Percentiles rank a stretch among this genome's conserved stretches.
Evolutionary conservation across 2,329 filamentous ascomycete genomes (phyloP).

Genomic region (Hirsutella minnesotensis): DNA sequence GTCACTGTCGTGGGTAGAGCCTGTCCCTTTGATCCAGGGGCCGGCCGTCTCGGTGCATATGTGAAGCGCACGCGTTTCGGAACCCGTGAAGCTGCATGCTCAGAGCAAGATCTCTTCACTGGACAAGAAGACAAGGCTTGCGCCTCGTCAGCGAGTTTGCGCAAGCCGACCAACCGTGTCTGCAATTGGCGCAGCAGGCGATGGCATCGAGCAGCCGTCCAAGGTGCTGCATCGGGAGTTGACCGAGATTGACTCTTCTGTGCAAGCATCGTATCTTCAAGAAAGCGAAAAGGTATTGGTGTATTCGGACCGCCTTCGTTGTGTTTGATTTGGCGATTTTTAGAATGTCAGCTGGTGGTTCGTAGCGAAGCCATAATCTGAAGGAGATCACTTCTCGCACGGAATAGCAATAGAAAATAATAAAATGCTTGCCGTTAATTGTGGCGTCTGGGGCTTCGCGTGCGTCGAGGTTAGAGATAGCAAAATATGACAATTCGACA

Average conservation of each 20-base stretch:
- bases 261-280: background rate
- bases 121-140: slow-evolving; percentile 3
- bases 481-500: too few species aligned
- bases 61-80: slow-evolving; percentile 18
- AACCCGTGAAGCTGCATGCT: slow-evolving; percentile 3
- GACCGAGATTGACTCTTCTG: background rate
- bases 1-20: slow-evolving; percentile 7
- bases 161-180: slow-evolving; percentile 27
- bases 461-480: too few species aligned
- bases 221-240: slow-evolving; percentile 17
- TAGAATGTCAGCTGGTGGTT: too few species aligned
- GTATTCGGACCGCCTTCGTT: too few species aligned
- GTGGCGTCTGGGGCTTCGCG: too few species aligned
- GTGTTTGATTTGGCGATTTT: too few species aligned
- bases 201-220: slow-evolving; percentile 36
- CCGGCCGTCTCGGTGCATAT: slow-evolving; percentile 13
- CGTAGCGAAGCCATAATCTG: too few species aligned
- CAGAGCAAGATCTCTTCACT: slow-evolving; percentile 11
- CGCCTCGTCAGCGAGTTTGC: slow-evolving; percentile 18
- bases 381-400: too few species aligned
- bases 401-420: too few species aligned
- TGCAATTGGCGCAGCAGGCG: slow-evolving; percentile 34
- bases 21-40: background rate
- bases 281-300: background rate
- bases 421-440: too few species aligned